Evolutionary conservation across 2,329 filamentous ascomycete species (phyloP).

Genomic region (Penicillium sp.): DNA sequence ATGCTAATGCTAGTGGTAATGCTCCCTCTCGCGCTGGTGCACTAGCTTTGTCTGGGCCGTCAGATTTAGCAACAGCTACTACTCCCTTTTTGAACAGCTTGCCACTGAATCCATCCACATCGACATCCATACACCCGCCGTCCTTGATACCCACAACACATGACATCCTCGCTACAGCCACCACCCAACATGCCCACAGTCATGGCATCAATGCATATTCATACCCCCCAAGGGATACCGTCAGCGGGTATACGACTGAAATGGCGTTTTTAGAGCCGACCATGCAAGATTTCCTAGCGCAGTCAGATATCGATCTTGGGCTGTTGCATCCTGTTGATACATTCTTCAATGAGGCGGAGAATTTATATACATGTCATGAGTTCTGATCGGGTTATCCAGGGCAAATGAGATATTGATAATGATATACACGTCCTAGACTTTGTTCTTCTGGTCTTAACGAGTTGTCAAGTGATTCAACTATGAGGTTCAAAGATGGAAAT

Average conservation of each 20-base stretch:
- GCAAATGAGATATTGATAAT: neutral
- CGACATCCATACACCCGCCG: conserved; percentile 1
- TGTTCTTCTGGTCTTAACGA: neutral
- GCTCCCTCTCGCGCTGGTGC: neutral
- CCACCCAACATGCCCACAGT: neutral
- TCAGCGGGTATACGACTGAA: conserved; percentile 35
- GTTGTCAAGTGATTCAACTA: neutral
- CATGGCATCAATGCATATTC: conserved; percentile 9
- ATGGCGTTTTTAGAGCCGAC: conserved; percentile 41
- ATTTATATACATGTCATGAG: conserved; percentile 31
- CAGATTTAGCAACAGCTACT: neutral
- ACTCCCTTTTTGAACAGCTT: neutral
- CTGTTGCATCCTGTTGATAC: conserved; percentile 37
- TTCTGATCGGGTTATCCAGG: conserved; percentile 5
- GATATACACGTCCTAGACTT: neutral
- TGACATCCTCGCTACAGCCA: conserved; percentile 6
- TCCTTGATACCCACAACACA: conserved; percentile 4
- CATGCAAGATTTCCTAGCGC: conserved; percentile 41
- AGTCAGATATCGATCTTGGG: conserved; percentile 39
- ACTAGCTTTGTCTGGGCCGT: neutral
- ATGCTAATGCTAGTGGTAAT: neutral
- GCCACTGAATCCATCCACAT: neutral
- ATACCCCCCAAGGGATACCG: conserved; percentile 22
- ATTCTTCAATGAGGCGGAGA: conserved; percentile 35
- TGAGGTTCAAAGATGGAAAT: neutral